These are phyloP conservation scores for Spathaspora girioi DNA, from an alignment of 805 yeast genomes.

Conservation along the genomic window DNA sequence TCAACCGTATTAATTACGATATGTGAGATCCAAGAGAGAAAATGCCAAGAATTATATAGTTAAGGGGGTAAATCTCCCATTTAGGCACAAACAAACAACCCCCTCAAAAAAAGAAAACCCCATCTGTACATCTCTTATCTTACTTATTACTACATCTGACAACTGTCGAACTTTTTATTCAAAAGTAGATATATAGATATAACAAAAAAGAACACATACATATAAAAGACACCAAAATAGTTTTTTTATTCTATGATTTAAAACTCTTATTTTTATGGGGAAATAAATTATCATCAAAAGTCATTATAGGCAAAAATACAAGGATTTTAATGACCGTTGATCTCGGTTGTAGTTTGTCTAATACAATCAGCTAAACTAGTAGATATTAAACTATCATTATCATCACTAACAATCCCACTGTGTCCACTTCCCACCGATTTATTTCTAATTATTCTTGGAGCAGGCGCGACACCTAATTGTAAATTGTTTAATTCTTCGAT, in stretches of 20 bases:
- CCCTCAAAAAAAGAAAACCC: too few relatives aligned
- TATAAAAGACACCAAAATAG: not conserved
- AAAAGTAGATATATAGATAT: not conserved
- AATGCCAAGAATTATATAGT: too few relatives aligned
- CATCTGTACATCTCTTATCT: too few relatives aligned
- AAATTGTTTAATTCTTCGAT: slow-evolving; percentile 1
- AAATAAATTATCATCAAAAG: slow-evolving; percentile 1
- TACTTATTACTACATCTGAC: not conserved
- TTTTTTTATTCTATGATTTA: not conserved
- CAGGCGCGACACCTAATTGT: not conserved
- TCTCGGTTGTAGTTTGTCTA: slow-evolving; percentile 36
- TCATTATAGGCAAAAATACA: not conserved
- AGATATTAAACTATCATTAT: slow-evolving; percentile 35
- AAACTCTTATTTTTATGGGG: not conserved
- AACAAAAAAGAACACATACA: not conserved
- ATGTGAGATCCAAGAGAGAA: too few relatives aligned
- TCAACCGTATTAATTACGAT: not conserved
- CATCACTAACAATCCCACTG: slow-evolving; percentile 13
- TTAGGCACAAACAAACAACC: too few relatives aligned
- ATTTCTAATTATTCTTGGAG: slow-evolving; percentile 1
- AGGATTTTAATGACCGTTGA: slow-evolving; percentile 10
- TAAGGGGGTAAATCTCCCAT: too few relatives aligned
- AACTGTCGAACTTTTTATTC: not conserved
- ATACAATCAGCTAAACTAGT: slow-evolving; percentile 39
- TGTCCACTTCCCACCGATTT: slow-evolving; percentile 9